Percentiles rank a stretch among this genome's conserved stretches.
These are phyloP conservation scores for Pseudonitzschia delicatissima DNA, from an alignment of 108 stramenopile species.

Conservation along the genomic window DNA sequence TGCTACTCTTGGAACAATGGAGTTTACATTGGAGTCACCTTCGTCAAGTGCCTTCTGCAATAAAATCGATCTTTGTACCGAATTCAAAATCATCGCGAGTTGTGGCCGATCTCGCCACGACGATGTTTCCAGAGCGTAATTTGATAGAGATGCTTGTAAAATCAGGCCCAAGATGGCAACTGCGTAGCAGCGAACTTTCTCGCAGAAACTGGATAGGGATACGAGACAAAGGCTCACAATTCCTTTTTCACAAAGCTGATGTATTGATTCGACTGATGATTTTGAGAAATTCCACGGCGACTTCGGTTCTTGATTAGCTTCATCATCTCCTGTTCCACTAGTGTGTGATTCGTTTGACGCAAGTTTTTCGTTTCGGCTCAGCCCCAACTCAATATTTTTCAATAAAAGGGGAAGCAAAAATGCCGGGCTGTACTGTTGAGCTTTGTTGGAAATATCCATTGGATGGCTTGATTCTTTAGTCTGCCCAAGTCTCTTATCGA, in stretches of 20 bases:
- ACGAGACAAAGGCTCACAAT: conserved; percentile 50
- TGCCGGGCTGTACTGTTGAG: conserved; percentile 70
- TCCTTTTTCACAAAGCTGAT: conserved; percentile 63
- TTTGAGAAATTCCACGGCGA: not conserved
- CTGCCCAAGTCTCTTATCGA: not conserved
- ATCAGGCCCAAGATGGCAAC: conserved; percentile 58
- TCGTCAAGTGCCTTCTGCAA: conserved; percentile 32
- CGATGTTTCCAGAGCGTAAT: conserved; percentile 47
- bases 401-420: conserved; percentile 69
- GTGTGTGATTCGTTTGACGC: not conserved
- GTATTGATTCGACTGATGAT: conserved; percentile 3
- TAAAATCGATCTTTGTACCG: conserved; percentile 61
- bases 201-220: conserved; percentile 58
- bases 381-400: conserved; percentile 7
- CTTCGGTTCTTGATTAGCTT: not conserved
- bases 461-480: not conserved
- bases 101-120: conserved; percentile 80
- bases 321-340: not conserved
- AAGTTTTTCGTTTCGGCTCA: conserved; percentile 5
- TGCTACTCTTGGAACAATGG: conserved; percentile 58
- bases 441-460: conserved; percentile 3
- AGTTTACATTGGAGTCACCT: conserved; percentile 7
- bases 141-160: conserved; percentile 43
- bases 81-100: conserved; percentile 72
- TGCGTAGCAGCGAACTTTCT: conserved; percentile 48